These are phyloP conservation scores for Pelargonium myrrhifolium DNA, from an alignment of 441 rosid species.

Conservation along the genomic window DNA sequence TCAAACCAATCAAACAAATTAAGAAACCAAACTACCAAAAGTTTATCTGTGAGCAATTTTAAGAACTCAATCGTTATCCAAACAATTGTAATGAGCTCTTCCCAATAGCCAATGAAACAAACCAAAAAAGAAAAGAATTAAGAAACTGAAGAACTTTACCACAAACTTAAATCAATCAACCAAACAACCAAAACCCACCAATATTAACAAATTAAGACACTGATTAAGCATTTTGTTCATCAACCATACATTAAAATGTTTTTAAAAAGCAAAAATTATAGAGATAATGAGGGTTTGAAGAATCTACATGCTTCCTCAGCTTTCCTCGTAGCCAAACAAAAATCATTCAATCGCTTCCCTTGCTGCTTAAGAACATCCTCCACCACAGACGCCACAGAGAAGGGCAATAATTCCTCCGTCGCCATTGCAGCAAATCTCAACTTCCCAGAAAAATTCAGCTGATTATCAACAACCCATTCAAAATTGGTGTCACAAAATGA, in stretches of 20 bases:
- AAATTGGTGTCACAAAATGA: slow-evolving; percentile 5
- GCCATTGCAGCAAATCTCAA: slow-evolving; percentile 29
- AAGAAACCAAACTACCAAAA: background rate
- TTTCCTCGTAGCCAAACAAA: slow-evolving; percentile 38
- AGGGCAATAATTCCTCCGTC: slow-evolving; percentile 40
- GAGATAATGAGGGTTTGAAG: slow-evolving; percentile 12
- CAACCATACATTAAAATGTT: too few species aligned
- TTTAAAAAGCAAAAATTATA: background rate
- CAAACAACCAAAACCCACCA: background rate
- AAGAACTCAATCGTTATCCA: background rate
- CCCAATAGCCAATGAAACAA: too few species aligned
- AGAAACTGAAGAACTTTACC: background rate
- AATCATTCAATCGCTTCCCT: slow-evolving; percentile 35
- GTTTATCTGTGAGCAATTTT: background rate
- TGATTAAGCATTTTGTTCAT: background rate
- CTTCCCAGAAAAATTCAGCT: background rate
- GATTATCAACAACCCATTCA: background rate
- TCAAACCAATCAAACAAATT: background rate
- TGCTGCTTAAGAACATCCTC: slow-evolving; percentile 78
- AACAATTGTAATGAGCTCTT: too few species aligned
- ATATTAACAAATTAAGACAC: too few species aligned
- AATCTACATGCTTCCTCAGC: slow-evolving; percentile 70
- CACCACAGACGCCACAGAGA: slow-evolving; percentile 61
- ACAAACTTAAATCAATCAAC: background rate
- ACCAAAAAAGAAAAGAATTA: too few species aligned